Evolutionary conservation across 179 eudicot genomes (phyloP).

Genomic region (Gypsophila paniculata): DNA sequence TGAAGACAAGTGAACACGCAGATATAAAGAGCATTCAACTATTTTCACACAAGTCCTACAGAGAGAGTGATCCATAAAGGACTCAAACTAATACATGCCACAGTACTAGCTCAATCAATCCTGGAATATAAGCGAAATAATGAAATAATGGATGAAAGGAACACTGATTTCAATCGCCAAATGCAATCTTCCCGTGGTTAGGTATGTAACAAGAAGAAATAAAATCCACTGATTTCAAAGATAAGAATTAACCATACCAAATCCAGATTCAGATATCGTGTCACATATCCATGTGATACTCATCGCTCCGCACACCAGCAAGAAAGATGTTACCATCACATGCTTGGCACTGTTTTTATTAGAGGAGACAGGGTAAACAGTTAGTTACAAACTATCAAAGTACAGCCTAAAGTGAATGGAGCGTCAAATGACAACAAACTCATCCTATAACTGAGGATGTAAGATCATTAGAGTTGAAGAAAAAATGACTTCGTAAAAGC

Average conservation of each 20-base stretch:
- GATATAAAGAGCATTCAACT: too few species aligned
- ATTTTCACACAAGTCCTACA: too few species aligned
- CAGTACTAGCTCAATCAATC: too few species aligned
- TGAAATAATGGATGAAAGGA: not conserved
- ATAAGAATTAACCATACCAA: constrained; percentile 48
- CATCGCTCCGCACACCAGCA: constrained; percentile 91
- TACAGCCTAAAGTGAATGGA: not conserved
- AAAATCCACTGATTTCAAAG: not conserved
- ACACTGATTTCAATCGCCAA: not conserved
- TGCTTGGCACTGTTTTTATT: constrained; percentile 55
- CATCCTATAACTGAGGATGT: not conserved
- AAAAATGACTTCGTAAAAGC: not conserved
- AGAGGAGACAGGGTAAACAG: not conserved
- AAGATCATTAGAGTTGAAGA: constrained; percentile 3
- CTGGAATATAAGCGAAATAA: not conserved
- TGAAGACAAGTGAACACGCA: not conserved
- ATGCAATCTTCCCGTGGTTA: not conserved
- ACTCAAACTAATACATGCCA: too few species aligned
- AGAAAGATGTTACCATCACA: constrained; percentile 70
- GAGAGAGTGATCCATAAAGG: too few species aligned
- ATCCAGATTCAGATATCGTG: constrained; percentile 82
- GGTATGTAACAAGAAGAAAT: constrained; percentile 1
- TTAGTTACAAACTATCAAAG: not conserved
- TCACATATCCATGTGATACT: constrained; percentile 92
- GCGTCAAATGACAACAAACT: not conserved